Evolutionary conservation across 257 asterid species (phyloP), one percentile per base, ranked within the genome.

Genomic region (Lavandula angustifolia): DNA sequence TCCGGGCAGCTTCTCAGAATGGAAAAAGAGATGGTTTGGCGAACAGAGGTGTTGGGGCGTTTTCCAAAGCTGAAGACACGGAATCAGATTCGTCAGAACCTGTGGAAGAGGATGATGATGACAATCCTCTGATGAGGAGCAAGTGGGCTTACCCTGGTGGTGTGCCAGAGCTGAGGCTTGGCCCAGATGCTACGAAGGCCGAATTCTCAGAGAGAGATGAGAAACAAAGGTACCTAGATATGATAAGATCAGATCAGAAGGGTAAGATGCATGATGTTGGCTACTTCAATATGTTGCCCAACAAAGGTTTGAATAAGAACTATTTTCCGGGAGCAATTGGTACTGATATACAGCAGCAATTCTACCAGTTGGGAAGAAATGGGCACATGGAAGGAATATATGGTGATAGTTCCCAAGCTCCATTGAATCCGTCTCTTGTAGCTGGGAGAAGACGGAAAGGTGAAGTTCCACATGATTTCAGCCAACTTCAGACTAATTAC

Each of bases 71-170:
- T 72, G 97, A 94, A 72, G 97, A 90, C 76, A 94, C 97, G 18
- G 99, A 94, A 59, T 87, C 99, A 4, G 99, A 94, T 77, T 94
- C 99, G 47, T 90, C 96, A 16, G 96, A 78, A 67, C 92, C 86
- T 60, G 72, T 86, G 71, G 85, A 81, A 37, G 91, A 78, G 35
- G 86, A 82, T 16, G 94, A 79, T 43, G 94, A 86, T 62, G 85
- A 83, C 71, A 91, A 91, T 75, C 96, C 98, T 49, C 63, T 88
- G 82, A 85, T 91, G 89, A 86, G 96, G 87, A 94, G 96, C 83
- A 94, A 94, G 80, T 86, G 87, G 95, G 95, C 96, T 54, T 94
- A 78, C 72, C 92, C 96, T 60, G 73, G 82, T 62, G 90, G 95
- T 60, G 78, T 79, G 72, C 73, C 87, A 5, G 89, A 84, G 67